A percentile compares a stretch with the other conserved stretches of the same genome.
Evolutionary conservation across 176 grass and related monocot species (phyloP).

Genomic region (Lolium rigidum): DNA sequence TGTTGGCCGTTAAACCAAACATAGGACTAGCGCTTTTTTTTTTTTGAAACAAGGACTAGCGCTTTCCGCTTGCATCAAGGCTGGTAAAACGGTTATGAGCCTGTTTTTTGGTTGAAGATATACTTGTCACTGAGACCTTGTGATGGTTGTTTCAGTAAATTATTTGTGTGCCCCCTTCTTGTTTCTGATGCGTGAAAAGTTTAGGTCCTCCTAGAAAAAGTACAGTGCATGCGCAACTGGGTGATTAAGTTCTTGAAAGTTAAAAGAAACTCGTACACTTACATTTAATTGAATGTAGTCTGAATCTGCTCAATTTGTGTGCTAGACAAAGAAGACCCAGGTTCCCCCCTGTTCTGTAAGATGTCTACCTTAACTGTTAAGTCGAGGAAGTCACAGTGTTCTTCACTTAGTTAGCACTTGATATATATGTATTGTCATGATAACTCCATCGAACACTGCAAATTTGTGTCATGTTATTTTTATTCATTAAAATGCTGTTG

Average conservation of each 20-base stretch:
- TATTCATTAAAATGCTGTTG: slow-evolving; percentile 20
- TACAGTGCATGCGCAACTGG: background rate
- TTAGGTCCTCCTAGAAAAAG: background rate
- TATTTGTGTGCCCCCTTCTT: background rate
- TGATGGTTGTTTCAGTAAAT: background rate
- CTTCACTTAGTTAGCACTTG: background rate
- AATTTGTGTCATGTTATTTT: slow-evolving; percentile 10
- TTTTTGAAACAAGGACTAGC: no score
- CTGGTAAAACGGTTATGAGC: slow-evolving; percentile 26
- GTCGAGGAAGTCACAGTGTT: background rate
- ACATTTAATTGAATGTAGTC: background rate
- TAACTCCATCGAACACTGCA: slow-evolving; percentile 15
- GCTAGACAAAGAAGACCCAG: background rate
- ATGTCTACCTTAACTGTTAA: slow-evolving; percentile 18
- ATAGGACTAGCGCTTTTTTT: background rate
- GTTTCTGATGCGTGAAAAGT: background rate
- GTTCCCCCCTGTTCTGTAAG: background rate
- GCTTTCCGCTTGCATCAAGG: background rate
- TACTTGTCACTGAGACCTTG: background rate
- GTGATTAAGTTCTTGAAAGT: background rate
- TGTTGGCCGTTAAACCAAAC: background rate
- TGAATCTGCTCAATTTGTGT: background rate
- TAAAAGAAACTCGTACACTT: background rate
- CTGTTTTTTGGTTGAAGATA: background rate
- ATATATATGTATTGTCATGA: slow-evolving; percentile 3